A percentile compares a stretch with the other conserved stretches of the same genome.
phyloP scores from a whole-genome alignment of 148 eudicot genomes.

The Nepenthes mirabilis region DNA sequence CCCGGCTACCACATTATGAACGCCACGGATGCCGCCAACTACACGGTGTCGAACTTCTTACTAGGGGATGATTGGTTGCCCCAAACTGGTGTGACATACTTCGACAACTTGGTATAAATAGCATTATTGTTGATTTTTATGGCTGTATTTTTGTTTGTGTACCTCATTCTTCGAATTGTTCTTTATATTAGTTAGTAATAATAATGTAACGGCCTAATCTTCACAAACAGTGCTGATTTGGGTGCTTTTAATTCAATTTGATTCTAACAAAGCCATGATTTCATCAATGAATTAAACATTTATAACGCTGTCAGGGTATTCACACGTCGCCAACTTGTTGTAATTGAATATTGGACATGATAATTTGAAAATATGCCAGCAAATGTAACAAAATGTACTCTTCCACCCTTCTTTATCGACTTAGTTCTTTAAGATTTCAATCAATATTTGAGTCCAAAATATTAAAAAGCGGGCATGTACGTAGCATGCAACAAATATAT shows the following conservation, averaged over 20 bases:
- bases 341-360: no score
- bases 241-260: background rate
- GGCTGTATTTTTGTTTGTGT: background rate
- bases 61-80: conserved; percentile 60
- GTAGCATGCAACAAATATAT: no score
- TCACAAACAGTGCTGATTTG: no score
- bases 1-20: conserved; percentile 40
- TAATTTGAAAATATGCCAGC: no score
- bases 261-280: background rate
- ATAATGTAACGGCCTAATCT: background rate
- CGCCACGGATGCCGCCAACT: conserved; percentile 45
- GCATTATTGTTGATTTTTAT: background rate
- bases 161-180: background rate
- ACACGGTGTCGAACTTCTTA: conserved; percentile 36
- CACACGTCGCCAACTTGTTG: no score
- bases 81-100: conserved; percentile 45
- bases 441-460: no score
- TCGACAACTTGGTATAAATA: conserved; percentile 21
- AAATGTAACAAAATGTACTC: no score
- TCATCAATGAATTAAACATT: no score
- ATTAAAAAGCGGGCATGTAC: no score
- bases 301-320: no score
- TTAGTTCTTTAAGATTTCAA: no score
- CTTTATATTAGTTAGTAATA: background rate
- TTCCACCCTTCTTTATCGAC: no score